Evolutionary conservation across 495 filamentous ascomycete species (phyloP), one percentile per base, ranked within the genome.

Genomic region (Talaromyces wortmannii): DNA sequence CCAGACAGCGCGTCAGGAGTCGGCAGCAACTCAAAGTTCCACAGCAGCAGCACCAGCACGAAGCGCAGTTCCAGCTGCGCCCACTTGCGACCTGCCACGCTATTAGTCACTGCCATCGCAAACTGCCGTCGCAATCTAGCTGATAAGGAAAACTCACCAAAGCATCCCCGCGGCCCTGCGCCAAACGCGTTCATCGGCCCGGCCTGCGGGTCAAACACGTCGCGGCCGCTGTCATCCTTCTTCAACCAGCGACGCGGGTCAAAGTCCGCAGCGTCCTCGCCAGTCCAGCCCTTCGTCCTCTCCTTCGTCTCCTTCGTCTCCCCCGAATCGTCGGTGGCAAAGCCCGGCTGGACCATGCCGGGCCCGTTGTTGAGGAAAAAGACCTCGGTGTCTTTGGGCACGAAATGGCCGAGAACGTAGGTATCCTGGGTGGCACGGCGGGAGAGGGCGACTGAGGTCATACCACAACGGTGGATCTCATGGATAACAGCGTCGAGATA

Each of bases 401-500:
- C 62, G 8, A 7, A 45, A 48, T 65, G 56, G 3, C 70, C 69
- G 0, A 72, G 23, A 23, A 61, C 31, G 69, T 56, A 33, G 0
- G 67, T 70, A 46, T 73, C 67, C 11, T 52, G 15, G 15, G 58
- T 17, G n/a, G 68, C 60, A 15, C 61, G 49, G 10, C 72, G 70
- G 5, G 42, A 29, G 7, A 63, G 48, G 4, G 53, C 31, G 0
- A 57, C 15, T 13, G 63, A 58, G 0, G 58, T 59, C 2, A 45
- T 42, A 40, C 50, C 44, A 31, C 31, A 52, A 10, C 73, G 73
- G 0, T 70, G 50, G 7, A 56, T 62, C 49, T 77, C 73, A 36
- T 74, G 68, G 16, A 73, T 51, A 1, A 64, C 56, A 11, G 69
- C 73, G 32, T 74, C 65, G 3, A 77, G 59, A 48, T 70, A 75